These are phyloP conservation scores for Daldinia sp. DNA, from an alignment of 2,329 filamentous ascomycete genomes.

Conservation along the genomic window DNA sequence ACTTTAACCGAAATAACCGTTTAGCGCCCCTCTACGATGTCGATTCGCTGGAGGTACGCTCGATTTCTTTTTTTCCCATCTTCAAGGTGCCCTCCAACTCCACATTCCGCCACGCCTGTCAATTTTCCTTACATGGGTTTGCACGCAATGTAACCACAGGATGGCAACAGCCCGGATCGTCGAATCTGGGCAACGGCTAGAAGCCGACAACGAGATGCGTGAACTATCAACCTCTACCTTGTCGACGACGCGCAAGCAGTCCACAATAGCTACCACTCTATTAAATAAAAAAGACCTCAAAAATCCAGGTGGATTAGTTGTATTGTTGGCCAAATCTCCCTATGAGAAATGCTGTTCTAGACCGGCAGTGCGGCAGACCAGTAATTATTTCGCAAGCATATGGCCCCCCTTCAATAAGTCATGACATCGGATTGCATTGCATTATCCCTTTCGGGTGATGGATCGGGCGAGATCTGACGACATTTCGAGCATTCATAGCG, in stretches of 20 bases:
- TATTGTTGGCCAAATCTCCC: neutral
- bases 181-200: conserved; percentile 33
- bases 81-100: conserved; percentile 40
- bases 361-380: conserved; percentile 12
- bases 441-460: conserved; percentile 14
- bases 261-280: conserved; percentile 37
- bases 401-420: conserved; percentile 13
- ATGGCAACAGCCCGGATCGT: conserved; percentile 33
- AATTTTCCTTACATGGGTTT: conserved; percentile 37
- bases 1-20: conserved; percentile 44
- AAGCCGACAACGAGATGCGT: conserved; percentile 30
- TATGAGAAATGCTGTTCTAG: conserved; percentile 17
- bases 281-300: conserved; percentile 24
- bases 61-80: conserved; percentile 22
- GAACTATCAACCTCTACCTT: conserved; percentile 29
- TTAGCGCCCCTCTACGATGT: conserved; percentile 21
- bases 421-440: conserved; percentile 21
- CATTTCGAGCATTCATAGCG: conserved; percentile 10
- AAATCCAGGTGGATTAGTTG: conserved; percentile 17
- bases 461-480: conserved; percentile 35
- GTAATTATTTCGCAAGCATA: conserved; percentile 17
- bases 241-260: conserved; percentile 38
- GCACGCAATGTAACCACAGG: conserved; percentile 37
- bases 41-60: conserved; percentile 6
- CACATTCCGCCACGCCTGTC: conserved; percentile 40